phyloP scores from a whole-genome alignment of 2,329 filamentous ascomycete species.

The Colletotrichum sidae region DNA sequence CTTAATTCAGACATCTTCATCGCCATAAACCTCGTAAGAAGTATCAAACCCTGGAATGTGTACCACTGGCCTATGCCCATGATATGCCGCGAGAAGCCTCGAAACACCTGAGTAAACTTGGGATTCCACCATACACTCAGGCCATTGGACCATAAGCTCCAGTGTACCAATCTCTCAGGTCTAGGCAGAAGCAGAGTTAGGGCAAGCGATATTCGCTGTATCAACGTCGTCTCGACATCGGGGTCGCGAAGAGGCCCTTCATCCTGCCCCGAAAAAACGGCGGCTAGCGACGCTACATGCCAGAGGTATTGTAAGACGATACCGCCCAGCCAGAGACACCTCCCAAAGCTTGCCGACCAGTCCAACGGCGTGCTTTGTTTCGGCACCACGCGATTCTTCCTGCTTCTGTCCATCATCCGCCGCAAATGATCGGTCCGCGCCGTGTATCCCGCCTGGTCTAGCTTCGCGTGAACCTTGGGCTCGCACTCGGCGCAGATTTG shows the following conservation, averaged over 20 bases:
- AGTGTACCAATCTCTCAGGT: conserved; percentile 55
- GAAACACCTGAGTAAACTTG: conserved; percentile 68
- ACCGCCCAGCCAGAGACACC: conserved; percentile 61
- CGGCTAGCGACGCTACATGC: conserved; percentile 54
- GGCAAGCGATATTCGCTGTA: conserved; percentile 26
- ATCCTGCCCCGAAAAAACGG: conserved; percentile 26
- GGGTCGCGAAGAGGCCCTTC: conserved; percentile 33
- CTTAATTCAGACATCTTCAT: conserved; percentile 54
- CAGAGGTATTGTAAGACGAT: conserved; percentile 61
- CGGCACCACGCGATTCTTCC: conserved; percentile 56
- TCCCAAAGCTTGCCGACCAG: conserved; percentile 54
- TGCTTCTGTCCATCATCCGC: conserved; percentile 77
- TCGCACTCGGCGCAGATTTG: conserved; percentile 88
- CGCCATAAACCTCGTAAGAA: conserved; percentile 66
- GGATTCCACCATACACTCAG: conserved; percentile 77
- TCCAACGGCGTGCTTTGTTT: conserved; percentile 56
- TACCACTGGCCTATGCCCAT: conserved; percentile 74
- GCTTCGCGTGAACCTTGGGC: conserved; percentile 75
- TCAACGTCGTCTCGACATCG: conserved; percentile 23
- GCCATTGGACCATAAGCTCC: conserved; percentile 61
- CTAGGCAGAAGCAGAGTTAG: conserved; percentile 49
- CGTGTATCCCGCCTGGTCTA: conserved; percentile 79
- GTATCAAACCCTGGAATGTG: conserved; percentile 69
- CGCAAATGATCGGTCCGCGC: conserved; percentile 86
- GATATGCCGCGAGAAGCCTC: conserved; percentile 71